Conservation (phyloP, 177 flowering plant genomes). For the Vitis hybrid region DNA sequence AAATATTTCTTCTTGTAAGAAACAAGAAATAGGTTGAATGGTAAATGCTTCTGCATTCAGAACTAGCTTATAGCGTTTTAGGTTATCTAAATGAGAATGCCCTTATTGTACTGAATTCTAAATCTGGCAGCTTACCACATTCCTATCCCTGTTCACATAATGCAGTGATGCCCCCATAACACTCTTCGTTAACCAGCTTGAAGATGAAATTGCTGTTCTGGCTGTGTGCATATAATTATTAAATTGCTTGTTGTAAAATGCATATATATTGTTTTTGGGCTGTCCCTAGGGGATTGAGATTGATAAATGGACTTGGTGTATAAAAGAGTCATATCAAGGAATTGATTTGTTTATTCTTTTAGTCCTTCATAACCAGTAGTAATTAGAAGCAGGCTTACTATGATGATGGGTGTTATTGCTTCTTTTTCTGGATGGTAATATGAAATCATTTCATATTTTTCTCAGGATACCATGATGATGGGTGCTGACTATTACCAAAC, state of each 20-base stretch:
- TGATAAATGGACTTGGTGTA: not conserved
- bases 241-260: not conserved
- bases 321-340: not conserved
- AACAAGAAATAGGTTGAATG: too few relatives aligned
- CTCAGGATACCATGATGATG: constrained; percentile 4
- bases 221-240: too few relatives aligned
- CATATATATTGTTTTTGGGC: not conserved
- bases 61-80: too few relatives aligned
- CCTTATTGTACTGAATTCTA: not conserved
- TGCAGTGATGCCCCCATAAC: too few relatives aligned
- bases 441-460: not conserved
- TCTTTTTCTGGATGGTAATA: not conserved
- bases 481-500: not conserved
- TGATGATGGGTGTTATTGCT: not conserved
- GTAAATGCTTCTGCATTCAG: too few relatives aligned
- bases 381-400: not conserved
- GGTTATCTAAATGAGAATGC: too few relatives aligned
- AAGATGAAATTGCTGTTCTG: too few relatives aligned
- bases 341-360: not conserved
- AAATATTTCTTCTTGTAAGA: too few relatives aligned
- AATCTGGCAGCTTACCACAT: not conserved
- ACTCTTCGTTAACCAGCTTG: too few relatives aligned
- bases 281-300: not conserved
- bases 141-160: not conserved
- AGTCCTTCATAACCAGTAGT: not conserved